Percentiles rank a stretch among this genome's conserved stretches.
Evolutionary conservation across 2,329 filamentous ascomycete genomes (phyloP).

Genomic region (Colletotrichum siamense): DNA sequence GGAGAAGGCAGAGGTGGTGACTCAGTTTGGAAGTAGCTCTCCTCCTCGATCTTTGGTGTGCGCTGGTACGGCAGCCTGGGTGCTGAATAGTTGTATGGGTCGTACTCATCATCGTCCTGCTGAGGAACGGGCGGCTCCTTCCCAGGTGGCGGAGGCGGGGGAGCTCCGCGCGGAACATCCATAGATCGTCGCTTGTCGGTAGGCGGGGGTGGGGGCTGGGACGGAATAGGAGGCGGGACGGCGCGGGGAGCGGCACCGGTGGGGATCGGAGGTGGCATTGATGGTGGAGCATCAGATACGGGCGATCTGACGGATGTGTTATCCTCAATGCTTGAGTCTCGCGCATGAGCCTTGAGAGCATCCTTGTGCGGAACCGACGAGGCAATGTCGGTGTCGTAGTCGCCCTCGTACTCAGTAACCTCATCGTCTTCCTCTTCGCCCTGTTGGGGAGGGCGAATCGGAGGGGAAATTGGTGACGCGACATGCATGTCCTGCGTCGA

Average conservation of each 20-base stretch:
- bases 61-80: slow-evolving; percentile 34
- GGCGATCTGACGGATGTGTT: slow-evolving; percentile 67
- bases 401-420: slow-evolving; percentile 92
- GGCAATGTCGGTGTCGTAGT: slow-evolving; percentile 97
- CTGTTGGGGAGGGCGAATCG: slow-evolving; percentile 55
- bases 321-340: slow-evolving; percentile 79
- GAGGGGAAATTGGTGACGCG: slow-evolving; percentile 44
- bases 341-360: slow-evolving; percentile 81
- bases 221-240: slow-evolving; percentile 69
- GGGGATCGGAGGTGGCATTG: slow-evolving; percentile 62
- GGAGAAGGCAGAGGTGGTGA: slow-evolving; percentile 48
- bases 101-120: slow-evolving; percentile 70
- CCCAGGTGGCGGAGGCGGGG: slow-evolving; percentile 67
- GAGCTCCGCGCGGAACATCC: slow-evolving; percentile 73
- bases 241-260: slow-evolving; percentile 59
- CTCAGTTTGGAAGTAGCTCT: slow-evolving; percentile 44
- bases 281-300: slow-evolving; percentile 47
- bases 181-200: slow-evolving; percentile 65
- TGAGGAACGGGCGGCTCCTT: slow-evolving; percentile 41
- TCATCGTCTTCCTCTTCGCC: slow-evolving; percentile 76
- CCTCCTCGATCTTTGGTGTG: slow-evolving; percentile 50
- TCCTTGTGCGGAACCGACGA: slow-evolving; percentile 95
- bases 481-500: slow-evolving; percentile 62
- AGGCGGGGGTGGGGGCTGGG: slow-evolving; percentile 60
- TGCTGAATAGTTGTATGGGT: slow-evolving; percentile 65